Evolutionary conservation across 768 basidiomycete species (phyloP), one percentile per base, ranked within the genome.

Genomic region (Phylloporus sp.): DNA sequence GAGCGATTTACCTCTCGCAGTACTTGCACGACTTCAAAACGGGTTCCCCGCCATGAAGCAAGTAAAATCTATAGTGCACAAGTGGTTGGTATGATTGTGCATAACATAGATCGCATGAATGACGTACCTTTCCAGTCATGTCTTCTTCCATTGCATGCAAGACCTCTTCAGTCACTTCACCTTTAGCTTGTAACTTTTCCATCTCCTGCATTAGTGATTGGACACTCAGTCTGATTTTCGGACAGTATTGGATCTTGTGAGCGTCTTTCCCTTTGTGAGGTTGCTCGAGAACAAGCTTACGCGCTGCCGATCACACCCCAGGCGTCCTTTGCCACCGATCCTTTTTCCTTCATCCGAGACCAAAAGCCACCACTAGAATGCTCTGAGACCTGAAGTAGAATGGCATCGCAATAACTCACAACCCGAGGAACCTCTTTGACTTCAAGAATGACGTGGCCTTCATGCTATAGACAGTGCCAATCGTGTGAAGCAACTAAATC

Each of bases 221-320:
- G 21, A 61, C 52, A 15, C 53, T 56, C 15, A 62, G 60, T 22
- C 65, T 66, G 36, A 31, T 50, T 13, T 22, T 22, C 26, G 71
- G 44, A 82, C 76, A 21, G 27, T 15, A 37, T 35, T 24, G 21
- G 23, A 9, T 18, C 22, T 54, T 84, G 84, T 20, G 90, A 92
- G 53, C 27, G 14, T 31, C 20, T 83, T 84, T 55, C 89, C 61
- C 31, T 5, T 81, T 82, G 27, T 44, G 20, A 52, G 27, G 38
- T 32, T 13, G 38, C 44, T 42, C 17, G 42, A 44, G 42, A 48
- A 32, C 48, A 33, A 49, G 24, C 90, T 70, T 69, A 93, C 84
- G 95, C 95, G 74, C 90, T 92, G 28, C 91, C 90, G 49, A 98
- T 86, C 50, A 98, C 86, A 14, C 92, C 93, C 87, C 91, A 98